Evolutionary conservation across 495 filamentous ascomycete species (phyloP).

Genomic region (Pseudoneurospora amorphoporcata): DNA sequence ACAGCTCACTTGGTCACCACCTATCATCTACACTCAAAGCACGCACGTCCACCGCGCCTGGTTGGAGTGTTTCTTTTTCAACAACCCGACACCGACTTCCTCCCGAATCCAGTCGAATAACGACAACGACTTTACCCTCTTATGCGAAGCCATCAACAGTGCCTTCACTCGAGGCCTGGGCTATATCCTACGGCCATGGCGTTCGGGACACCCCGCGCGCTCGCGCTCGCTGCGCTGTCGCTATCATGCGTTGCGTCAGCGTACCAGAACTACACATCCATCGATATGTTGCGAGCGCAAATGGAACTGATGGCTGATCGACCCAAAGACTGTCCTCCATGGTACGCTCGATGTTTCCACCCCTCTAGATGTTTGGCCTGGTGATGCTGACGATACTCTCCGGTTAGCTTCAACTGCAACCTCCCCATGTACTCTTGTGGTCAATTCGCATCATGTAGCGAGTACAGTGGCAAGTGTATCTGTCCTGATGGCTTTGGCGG

Average conservation of each 20-base stretch:
- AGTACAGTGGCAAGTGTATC: constrained; percentile 78
- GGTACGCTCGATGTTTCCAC: constrained; percentile 30
- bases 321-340: constrained; percentile 53
- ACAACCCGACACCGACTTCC: background rate
- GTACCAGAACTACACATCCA: constrained; percentile 34
- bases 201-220: constrained; percentile 20
- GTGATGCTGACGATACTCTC: constrained; percentile 9
- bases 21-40: background rate
- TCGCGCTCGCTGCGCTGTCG: constrained; percentile 28
- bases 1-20: background rate
- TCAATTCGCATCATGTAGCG: constrained; percentile 79
- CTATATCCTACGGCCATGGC: constrained; percentile 25
- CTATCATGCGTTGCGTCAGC: constrained; percentile 32
- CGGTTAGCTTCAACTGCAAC: constrained; percentile 87
- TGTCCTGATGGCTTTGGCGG: constrained; percentile 90
- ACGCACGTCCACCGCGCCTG: background rate
- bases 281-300: constrained; percentile 43
- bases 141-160: background rate
- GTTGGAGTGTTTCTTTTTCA: background rate
- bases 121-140: background rate
- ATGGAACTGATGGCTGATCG: constrained; percentile 40
- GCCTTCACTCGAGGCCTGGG: constrained; percentile 2
- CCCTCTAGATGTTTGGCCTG: background rate
- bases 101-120: background rate
- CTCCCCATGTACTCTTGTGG: constrained; percentile 81